Conservation (phyloP, 2,329 filamentous ascomycete species). For the Triangularia verruculosa region DNA sequence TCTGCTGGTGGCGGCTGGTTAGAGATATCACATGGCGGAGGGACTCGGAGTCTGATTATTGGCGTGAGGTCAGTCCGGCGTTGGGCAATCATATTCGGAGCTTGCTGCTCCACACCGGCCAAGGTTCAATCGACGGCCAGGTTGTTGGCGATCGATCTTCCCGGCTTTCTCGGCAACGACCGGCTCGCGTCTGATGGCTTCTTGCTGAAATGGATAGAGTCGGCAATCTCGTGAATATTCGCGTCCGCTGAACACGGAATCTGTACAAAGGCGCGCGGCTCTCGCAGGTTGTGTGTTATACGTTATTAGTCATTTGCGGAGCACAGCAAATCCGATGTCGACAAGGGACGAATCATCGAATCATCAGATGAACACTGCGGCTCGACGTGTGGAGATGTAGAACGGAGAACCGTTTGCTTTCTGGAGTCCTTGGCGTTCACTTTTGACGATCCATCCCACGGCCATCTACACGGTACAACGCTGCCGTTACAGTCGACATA, state of each 20-base stretch:
- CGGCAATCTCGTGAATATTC: conserved; percentile 12
- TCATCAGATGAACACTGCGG: conserved; percentile 7
- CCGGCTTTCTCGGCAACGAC: conserved; percentile 15
- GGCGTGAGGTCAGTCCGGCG: conserved; percentile 10
- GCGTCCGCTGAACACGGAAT: conserved; percentile 1
- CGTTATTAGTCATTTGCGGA: conserved; percentile 2
- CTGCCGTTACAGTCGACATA: not conserved
- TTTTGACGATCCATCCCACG: conserved; percentile 5
- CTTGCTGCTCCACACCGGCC: conserved; percentile 18
- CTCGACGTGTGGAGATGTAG: conserved; percentile 12
- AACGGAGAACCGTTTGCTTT: conserved; percentile 4
- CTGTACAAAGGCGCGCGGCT: conserved; percentile 11
- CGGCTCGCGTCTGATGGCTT: conserved; percentile 2
- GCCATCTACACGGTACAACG: not conserved
- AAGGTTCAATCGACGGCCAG: conserved; percentile 16
- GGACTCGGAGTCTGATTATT: conserved; percentile 17
- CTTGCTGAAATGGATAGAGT: conserved; percentile 5
- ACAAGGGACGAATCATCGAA: conserved; percentile 2
- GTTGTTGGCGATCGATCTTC: conserved; percentile 19
- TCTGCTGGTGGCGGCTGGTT: conserved; percentile 11
- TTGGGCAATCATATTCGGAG: conserved; percentile 17
- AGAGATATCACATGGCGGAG: conserved; percentile 24
- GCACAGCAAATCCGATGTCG: conserved; percentile 2
- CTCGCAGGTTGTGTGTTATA: not conserved
- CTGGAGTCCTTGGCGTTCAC: conserved; percentile 13